Evolutionary conservation across 2,329 filamentous ascomycete genomes (phyloP).

Genomic region (Lasiodiplodia sp.): DNA sequence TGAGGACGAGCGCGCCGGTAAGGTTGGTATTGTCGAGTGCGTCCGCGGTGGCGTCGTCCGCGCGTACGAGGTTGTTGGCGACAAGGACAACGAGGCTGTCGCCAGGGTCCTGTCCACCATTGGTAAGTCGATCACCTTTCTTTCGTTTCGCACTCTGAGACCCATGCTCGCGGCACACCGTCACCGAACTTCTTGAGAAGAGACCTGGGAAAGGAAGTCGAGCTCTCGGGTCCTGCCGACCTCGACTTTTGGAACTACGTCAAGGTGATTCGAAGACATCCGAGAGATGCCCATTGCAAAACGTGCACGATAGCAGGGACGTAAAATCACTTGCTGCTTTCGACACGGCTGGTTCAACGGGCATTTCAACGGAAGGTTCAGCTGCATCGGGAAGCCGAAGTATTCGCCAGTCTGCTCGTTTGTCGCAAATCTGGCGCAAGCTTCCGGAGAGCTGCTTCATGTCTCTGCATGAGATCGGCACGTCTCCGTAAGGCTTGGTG

Average conservation of each 20-base stretch:
- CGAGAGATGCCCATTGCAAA: not conserved
- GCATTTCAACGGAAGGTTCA: not conserved
- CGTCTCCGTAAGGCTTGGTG: not conserved
- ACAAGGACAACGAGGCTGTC: constrained; percentile 87
- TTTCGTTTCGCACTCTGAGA: not conserved
- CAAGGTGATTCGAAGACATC: not conserved
- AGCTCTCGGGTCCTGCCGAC: not conserved
- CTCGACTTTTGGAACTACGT: not conserved
- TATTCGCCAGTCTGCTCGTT: not conserved
- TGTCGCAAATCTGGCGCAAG: not conserved
- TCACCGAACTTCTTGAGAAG: not conserved
- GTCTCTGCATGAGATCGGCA: not conserved
- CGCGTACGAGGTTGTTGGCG: constrained; percentile 94
- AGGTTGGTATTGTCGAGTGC: constrained; percentile 96
- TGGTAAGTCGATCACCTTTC: constrained; percentile 67
- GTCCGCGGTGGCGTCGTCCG: constrained; percentile 91
- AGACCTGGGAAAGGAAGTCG: not conserved
- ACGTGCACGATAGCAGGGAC: not conserved
- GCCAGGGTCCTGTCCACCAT: constrained; percentile 89
- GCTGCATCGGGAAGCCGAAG: not conserved
- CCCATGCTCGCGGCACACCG: not conserved
- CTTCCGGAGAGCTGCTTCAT: not conserved
- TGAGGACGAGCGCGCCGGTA: constrained; percentile 92
- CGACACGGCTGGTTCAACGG: not conserved
- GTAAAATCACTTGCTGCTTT: not conserved